Evolutionary conservation across 2,329 filamentous ascomycete genomes (phyloP).

Genomic region (Fusarium veterinarium): DNA sequence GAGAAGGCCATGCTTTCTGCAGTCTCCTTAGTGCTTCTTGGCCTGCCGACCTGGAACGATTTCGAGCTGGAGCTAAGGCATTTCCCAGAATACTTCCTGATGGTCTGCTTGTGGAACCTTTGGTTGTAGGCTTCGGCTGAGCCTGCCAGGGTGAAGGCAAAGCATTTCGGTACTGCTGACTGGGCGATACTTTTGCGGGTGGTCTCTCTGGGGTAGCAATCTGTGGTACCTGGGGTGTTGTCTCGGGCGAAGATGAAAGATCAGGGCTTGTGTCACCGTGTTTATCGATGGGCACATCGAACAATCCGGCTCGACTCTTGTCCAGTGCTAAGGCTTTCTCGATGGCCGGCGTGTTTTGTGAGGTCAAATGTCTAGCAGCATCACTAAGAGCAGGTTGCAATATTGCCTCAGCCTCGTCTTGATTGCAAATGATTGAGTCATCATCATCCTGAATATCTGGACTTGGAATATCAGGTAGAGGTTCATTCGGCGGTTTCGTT

Average conservation of each 20-base stretch:
- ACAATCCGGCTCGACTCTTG: slow-evolving; percentile 47
- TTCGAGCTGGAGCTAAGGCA: slow-evolving; percentile 60
- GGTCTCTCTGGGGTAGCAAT: slow-evolving; percentile 7
- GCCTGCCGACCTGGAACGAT: slow-evolving; percentile 66
- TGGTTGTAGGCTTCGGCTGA: slow-evolving; percentile 31
- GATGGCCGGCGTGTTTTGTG: slow-evolving; percentile 64
- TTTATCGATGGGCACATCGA: slow-evolving; percentile 38
- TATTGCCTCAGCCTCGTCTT: slow-evolving; percentile 69
- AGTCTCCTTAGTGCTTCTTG: slow-evolving; percentile 68
- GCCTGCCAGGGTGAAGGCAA: slow-evolving; percentile 49
- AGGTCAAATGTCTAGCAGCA: slow-evolving; percentile 66
- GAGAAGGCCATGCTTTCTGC: slow-evolving; percentile 67
- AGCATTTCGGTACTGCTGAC: slow-evolving; percentile 10
- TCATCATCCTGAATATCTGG: slow-evolving; percentile 32
- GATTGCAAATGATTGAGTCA: slow-evolving; percentile 51
- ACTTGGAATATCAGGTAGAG: slow-evolving; percentile 3
- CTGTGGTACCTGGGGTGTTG: slow-evolving; percentile 12
- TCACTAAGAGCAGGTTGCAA: slow-evolving; percentile 70
- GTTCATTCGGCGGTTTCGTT: slow-evolving; percentile 10
- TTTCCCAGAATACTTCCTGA: slow-evolving; percentile 53
- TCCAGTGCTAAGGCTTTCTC: slow-evolving; percentile 70
- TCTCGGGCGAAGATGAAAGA: slow-evolving; percentile 34
- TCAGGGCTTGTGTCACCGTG: slow-evolving; percentile 43
- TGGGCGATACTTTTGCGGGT: slow-evolving; percentile 4
- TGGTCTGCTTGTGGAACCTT: slow-evolving; percentile 38